These are phyloP conservation scores for Auriscalpium microsporum DNA, from an alignment of 768 basidiomycete genomes.

Conservation along the genomic window DNA sequence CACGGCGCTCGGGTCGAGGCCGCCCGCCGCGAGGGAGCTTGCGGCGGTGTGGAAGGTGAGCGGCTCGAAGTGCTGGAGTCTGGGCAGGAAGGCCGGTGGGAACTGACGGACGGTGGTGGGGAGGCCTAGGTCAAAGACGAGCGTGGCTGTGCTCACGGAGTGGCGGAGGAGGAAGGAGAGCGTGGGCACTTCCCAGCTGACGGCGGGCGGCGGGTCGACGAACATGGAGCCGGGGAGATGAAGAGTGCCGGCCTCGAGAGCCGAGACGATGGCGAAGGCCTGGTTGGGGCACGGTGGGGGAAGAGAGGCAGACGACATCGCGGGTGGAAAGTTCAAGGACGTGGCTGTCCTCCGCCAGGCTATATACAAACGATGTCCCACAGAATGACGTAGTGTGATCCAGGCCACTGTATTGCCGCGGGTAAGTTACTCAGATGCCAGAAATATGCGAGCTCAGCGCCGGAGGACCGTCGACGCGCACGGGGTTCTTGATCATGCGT, in stretches of 20 bases:
- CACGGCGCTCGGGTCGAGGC: conserved; percentile 4
- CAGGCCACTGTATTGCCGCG: too few relatives aligned
- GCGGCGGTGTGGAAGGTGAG: conserved; percentile 3
- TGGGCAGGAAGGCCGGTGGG: neutral
- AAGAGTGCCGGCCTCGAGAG: conserved; percentile 10
- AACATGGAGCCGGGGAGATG: conserved; percentile 9
- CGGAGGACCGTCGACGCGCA: too few relatives aligned
- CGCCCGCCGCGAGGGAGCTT: conserved; percentile 7
- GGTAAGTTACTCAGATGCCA: too few relatives aligned
- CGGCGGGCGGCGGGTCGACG: neutral
- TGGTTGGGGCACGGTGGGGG: conserved; percentile 5
- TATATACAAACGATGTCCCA: too few relatives aligned
- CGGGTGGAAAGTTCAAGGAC: too few relatives aligned
- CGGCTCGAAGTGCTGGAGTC: neutral
- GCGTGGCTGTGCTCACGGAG: conserved; percentile 1
- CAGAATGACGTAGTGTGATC: too few relatives aligned
- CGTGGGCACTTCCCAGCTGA: neutral
- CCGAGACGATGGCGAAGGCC: conserved; percentile 8
- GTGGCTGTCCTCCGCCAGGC: too few relatives aligned
- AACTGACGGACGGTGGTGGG: conserved; percentile 1
- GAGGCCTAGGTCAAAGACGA: conserved; percentile 15
- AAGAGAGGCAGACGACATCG: neutral
- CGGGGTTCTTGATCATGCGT: too few relatives aligned
- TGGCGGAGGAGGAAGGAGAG: conserved; percentile 12
- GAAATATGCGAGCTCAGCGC: too few relatives aligned